A percentile compares a stretch with the other conserved stretches of the same genome.
Evolutionary conservation across 2,329 filamentous ascomycete species (phyloP).

Genomic region (Hortaea sp.): DNA sequence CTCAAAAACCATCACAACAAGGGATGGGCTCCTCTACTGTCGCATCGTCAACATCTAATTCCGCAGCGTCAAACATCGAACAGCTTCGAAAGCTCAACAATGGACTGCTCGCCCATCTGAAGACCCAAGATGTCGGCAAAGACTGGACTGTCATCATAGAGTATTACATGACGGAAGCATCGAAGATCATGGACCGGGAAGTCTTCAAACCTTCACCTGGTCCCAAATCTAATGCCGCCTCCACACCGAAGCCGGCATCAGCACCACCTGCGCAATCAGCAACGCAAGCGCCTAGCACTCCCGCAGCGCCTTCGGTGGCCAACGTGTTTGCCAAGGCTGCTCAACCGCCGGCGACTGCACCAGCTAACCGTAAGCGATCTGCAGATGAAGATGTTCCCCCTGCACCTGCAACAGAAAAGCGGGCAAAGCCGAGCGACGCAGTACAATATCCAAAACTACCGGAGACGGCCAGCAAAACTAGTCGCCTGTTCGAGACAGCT

Average conservation of each 20-base stretch:
- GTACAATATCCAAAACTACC: conserved; percentile 21
- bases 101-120: conserved; percentile 17
- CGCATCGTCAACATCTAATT: not conserved
- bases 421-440: conserved; percentile 17
- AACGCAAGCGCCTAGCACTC: conserved; percentile 1
- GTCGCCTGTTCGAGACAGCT: conserved; percentile 21
- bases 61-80: conserved; percentile 1
- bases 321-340: conserved; percentile 9
- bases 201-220: not conserved
- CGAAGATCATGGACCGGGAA: conserved; percentile 12
- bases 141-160: conserved; percentile 21
- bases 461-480: conserved; percentile 20
- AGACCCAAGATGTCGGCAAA: conserved; percentile 11
- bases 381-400: conserved; percentile 13
- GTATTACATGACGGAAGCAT: conserved; percentile 16
- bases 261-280: not conserved
- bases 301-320: not conserved
- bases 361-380: conserved; percentile 17
- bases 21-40: not conserved
- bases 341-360: conserved; percentile 18
- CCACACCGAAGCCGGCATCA: not conserved
- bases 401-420: conserved; percentile 21
- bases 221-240: not conserved
- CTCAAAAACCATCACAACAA: not conserved
- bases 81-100: conserved; percentile 19